Evolutionary conservation across 1,139 yeast genomes (phyloP).

Genomic region (Ogataea hybrid): DNA sequence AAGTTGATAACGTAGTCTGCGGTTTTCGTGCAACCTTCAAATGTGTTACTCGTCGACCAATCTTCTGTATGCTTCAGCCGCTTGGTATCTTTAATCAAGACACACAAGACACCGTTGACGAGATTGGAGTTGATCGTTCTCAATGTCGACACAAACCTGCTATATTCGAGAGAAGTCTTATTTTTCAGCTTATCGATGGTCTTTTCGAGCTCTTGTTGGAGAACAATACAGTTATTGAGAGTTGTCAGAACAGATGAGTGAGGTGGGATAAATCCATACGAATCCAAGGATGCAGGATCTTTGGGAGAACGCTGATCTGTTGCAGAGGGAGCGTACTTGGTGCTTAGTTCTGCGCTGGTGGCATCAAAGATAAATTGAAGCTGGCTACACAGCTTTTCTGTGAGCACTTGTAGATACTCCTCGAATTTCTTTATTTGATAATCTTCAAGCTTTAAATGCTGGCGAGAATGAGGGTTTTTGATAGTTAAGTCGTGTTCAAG

Average conservation of each 20-base stretch:
- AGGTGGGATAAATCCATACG: slow-evolving; percentile 60
- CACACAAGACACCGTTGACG: slow-evolving; percentile 27
- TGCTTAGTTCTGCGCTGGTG: slow-evolving; percentile 32
- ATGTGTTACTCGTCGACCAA: slow-evolving; percentile 26
- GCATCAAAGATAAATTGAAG: slow-evolving; percentile 37
- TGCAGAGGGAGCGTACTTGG: no score
- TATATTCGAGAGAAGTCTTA: slow-evolving; percentile 12
- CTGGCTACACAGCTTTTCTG: slow-evolving; percentile 35
- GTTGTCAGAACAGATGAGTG: slow-evolving; percentile 59
- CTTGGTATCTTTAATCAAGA: slow-evolving; percentile 25
- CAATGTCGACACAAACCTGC: slow-evolving; percentile 31
- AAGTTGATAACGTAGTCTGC: slow-evolving; percentile 43
- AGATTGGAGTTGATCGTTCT: slow-evolving; percentile 25
- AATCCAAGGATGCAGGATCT: slow-evolving; percentile 25
- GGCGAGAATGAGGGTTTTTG: slow-evolving; percentile 10
- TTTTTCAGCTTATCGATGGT: slow-evolving; percentile 27
- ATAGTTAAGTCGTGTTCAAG: slow-evolving; percentile 12
- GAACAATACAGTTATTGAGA: slow-evolving; percentile 39
- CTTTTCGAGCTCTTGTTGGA: slow-evolving; percentile 31
- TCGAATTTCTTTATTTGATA: slow-evolving; percentile 38
- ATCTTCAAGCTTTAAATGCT: slow-evolving; percentile 34
- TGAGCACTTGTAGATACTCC: slow-evolving; percentile 36
- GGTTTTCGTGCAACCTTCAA: slow-evolving; percentile 46
- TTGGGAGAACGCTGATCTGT: slow-evolving; percentile 11
- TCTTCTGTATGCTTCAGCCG: slow-evolving; percentile 24